These are phyloP conservation scores for Nakaseomyces nivariensis DNA, from an alignment of 1,139 yeast genomes.

Conservation along the genomic window DNA sequence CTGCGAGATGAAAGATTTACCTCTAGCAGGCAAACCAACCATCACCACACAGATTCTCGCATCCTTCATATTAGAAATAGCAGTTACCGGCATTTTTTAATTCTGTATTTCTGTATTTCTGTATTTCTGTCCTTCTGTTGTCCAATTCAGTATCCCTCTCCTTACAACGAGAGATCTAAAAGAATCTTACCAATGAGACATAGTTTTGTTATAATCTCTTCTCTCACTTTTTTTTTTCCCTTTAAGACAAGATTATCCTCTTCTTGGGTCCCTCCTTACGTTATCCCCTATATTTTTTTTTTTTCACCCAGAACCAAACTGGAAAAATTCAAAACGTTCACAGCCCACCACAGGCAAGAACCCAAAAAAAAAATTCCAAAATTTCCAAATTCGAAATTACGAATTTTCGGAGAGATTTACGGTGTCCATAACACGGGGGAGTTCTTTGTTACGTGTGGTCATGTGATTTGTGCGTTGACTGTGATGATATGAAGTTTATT, in stretches of 20 bases:
- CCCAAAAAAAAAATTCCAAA: too few species aligned
- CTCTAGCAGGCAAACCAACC: conserved; percentile 64
- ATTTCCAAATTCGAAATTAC: too few species aligned
- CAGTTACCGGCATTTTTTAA: conserved; percentile 54
- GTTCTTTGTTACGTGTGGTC: not conserved
- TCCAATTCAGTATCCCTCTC: not conserved
- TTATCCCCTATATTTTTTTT: not conserved
- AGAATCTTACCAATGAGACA: too few species aligned
- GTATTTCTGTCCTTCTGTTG: not conserved
- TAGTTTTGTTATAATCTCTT: too few species aligned
- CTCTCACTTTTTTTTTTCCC: too few species aligned
- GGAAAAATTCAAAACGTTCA: too few species aligned
- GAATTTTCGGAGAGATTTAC: not conserved
- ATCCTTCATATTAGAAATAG: conserved; percentile 61
- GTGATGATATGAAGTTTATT: too few species aligned
- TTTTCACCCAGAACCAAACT: too few species aligned
- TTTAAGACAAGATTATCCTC: too few species aligned
- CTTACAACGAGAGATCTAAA: not conserved
- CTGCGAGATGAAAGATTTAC: conserved; percentile 59
- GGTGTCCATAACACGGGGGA: too few species aligned
- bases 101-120: not conserved
- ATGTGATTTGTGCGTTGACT: not conserved
- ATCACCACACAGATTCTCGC: conserved; percentile 66
- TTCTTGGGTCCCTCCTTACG: not conserved
- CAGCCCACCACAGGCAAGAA: too few species aligned